Percentiles rank a stretch among this genome's conserved stretches.
phyloP scores from a whole-genome alignment of 1,284 basidiomycete species.

The Neonothopanus nambi region DNA sequence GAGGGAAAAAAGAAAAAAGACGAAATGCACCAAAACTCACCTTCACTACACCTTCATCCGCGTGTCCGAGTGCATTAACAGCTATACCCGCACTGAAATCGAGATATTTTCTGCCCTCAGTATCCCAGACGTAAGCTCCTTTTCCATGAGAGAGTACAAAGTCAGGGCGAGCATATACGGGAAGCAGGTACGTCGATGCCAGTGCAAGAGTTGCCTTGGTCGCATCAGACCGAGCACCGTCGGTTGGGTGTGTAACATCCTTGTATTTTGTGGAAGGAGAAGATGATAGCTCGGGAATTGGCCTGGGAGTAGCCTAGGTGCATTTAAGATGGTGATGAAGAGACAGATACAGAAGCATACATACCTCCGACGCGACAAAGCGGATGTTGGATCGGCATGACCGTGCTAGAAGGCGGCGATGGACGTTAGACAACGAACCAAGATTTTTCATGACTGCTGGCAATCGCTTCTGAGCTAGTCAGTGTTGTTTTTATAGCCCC shows the following conservation, averaged over 20 bases:
- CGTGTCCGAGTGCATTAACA: slow-evolving; percentile 93
- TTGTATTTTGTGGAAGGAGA: slow-evolving; percentile 18
- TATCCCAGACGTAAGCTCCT: slow-evolving; percentile 85
- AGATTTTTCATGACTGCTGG: slow-evolving; percentile 10
- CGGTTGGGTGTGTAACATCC: slow-evolving; percentile 7
- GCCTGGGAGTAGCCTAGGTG: slow-evolving; percentile 7
- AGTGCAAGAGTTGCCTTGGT: slow-evolving; percentile 31
- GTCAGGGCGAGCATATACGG: slow-evolving; percentile 84
- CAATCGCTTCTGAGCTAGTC: background rate
- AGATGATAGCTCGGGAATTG: slow-evolving; percentile 10
- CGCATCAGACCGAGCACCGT: slow-evolving; percentile 19
- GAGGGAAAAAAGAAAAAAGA: background rate
- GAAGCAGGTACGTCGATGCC: slow-evolving; percentile 54
- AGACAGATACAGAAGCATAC: background rate
- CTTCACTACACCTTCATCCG: slow-evolving; percentile 70
- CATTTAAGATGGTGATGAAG: background rate
- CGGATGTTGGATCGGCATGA: background rate
- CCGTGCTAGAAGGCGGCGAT: background rate
- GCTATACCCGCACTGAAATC: slow-evolving; percentile 99
- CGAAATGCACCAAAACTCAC: slow-evolving; percentile 33
- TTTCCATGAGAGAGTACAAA: slow-evolving; percentile 78
- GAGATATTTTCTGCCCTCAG: slow-evolving; percentile 79
- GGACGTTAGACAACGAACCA: background rate
- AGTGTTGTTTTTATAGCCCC: background rate
- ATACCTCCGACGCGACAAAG: slow-evolving; percentile 12